phyloP scores from a whole-genome alignment of 2,329 filamentous ascomycete genomes.

The Dactylellina haptotyla region DNA sequence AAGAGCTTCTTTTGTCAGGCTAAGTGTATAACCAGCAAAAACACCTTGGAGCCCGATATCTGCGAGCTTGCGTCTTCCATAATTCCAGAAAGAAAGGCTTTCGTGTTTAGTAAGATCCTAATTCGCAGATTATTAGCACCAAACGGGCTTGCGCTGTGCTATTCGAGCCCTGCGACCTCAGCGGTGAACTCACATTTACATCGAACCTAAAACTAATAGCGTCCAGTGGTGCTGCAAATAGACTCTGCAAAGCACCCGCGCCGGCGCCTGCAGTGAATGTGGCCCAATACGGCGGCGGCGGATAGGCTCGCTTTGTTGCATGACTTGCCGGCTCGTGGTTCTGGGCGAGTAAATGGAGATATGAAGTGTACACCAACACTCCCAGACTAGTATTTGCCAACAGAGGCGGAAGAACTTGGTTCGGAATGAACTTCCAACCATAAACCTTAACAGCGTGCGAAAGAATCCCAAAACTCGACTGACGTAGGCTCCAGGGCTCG shows the following conservation, averaged over 20 bases:
- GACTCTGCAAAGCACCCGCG: slow-evolving; percentile 75
- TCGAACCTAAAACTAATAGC: slow-evolving; percentile 79
- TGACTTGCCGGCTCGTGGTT: slow-evolving; percentile 73
- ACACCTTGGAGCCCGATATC: slow-evolving; percentile 78
- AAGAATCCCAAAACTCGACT: slow-evolving; percentile 76
- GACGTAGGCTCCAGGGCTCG: slow-evolving; percentile 67
- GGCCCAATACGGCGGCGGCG: slow-evolving; percentile 71
- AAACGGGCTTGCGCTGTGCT: no score
- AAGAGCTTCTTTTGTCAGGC: slow-evolving; percentile 64
- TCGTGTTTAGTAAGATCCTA: slow-evolving; percentile 57
- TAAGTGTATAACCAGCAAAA: slow-evolving; percentile 77
- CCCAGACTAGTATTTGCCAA: slow-evolving; percentile 79
- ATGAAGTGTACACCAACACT: slow-evolving; percentile 78
- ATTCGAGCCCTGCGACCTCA: not conserved
- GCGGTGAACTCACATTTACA: slow-evolving; percentile 64
- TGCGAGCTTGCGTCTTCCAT: slow-evolving; percentile 73
- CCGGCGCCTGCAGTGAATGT: slow-evolving; percentile 77
- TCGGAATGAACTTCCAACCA: slow-evolving; percentile 78
- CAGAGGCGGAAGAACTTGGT: slow-evolving; percentile 79
- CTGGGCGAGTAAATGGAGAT: slow-evolving; percentile 74
- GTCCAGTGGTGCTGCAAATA: slow-evolving; percentile 78
- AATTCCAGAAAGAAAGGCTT: slow-evolving; percentile 77
- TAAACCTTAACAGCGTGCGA: slow-evolving; percentile 74
- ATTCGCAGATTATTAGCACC: not conserved
- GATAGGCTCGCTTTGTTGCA: slow-evolving; percentile 72